These are phyloP conservation scores for Lentinula aciculospora DNA, from an alignment of 768 basidiomycete genomes.

Conservation along the genomic window DNA sequence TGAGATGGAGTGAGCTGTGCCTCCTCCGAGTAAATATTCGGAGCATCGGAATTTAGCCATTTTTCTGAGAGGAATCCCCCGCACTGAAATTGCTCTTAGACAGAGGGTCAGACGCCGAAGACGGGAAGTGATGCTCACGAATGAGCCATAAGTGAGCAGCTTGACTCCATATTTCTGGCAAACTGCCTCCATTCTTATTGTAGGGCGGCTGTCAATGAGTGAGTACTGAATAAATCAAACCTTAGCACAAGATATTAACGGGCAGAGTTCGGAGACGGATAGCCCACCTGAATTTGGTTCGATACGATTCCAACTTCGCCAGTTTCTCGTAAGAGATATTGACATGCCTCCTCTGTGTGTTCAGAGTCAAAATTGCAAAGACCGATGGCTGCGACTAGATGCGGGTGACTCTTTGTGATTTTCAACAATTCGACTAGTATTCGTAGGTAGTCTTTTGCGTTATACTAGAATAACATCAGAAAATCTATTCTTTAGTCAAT, in stretches of 20 bases:
- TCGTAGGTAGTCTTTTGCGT: constrained; percentile 11
- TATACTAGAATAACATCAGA: constrained; percentile 4
- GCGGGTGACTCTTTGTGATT: constrained; percentile 11
- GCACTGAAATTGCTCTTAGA: constrained; percentile 31
- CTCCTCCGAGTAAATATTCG: constrained; percentile 39
- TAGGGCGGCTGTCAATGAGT: constrained; percentile 50
- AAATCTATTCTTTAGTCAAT: background rate
- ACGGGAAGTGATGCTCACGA: constrained; percentile 30
- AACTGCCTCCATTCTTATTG: constrained; percentile 50
- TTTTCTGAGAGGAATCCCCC: constrained; percentile 56
- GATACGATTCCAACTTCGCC: constrained; percentile 51
- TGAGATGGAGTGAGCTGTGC: constrained; percentile 51
- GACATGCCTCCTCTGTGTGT: constrained; percentile 51
- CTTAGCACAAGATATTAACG: background rate
- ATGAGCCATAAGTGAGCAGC: constrained; percentile 55
- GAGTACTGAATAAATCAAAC: constrained; percentile 38
- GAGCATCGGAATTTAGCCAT: constrained; percentile 44
- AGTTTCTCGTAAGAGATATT: constrained; percentile 25
- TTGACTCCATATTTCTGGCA: constrained; percentile 50
- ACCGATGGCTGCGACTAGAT: constrained; percentile 41
- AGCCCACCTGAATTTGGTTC: constrained; percentile 52
- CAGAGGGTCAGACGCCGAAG: background rate
- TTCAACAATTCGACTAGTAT: constrained; percentile 10
- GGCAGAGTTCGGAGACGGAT: background rate
- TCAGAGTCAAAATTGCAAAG: constrained; percentile 56